Evolutionary conservation across 352 stramenopile genomes (phyloP).

Genomic region (Phytophthora megakarya): DNA sequence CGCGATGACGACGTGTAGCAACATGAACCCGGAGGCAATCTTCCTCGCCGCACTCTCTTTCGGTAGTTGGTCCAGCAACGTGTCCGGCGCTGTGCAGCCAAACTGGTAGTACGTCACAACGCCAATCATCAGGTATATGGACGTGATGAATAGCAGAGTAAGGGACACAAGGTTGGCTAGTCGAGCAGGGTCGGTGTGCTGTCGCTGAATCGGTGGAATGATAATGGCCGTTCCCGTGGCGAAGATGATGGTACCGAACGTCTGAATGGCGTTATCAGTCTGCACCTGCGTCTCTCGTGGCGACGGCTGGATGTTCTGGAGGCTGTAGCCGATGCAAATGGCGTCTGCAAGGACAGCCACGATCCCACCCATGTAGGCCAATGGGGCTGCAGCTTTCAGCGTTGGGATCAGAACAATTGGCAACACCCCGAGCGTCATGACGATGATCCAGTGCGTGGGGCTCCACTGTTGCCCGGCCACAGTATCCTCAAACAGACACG

Average conservation of each 20-base stretch:
- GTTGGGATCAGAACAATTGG: conserved; percentile 70
- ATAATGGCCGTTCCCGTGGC: conserved; percentile 68
- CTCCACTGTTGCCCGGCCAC: conserved; percentile 25
- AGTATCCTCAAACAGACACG: conserved; percentile 48
- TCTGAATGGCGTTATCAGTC: conserved; percentile 44
- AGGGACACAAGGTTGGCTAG: conserved; percentile 66
- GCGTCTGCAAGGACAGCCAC: conserved; percentile 54
- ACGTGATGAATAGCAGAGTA: conserved; percentile 74
- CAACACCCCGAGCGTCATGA: conserved; percentile 56
- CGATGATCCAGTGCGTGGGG: conserved; percentile 66
- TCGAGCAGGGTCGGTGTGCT: conserved; percentile 52
- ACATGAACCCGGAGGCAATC: conserved; percentile 47
- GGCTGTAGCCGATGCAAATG: conserved; percentile 60
- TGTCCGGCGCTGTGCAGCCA: conserved; percentile 64
- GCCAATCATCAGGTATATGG: conserved; percentile 71
- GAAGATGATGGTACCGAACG: conserved; percentile 78
- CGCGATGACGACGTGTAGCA: conserved; percentile 64
- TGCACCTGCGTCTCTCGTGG: conserved; percentile 60
- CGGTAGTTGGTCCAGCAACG: conserved; percentile 61
- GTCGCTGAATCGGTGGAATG: conserved; percentile 65
- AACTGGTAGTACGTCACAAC: conserved; percentile 75
- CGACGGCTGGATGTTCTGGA: conserved; percentile 41
- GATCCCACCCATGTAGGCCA: conserved; percentile 58
- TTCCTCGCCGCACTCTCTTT: conserved; percentile 36
- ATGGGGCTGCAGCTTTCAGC: conserved; percentile 46